Base-by-base conservation (phyloP, 176 grass and related monocot species). In the Hordeum vulgare region DNA sequence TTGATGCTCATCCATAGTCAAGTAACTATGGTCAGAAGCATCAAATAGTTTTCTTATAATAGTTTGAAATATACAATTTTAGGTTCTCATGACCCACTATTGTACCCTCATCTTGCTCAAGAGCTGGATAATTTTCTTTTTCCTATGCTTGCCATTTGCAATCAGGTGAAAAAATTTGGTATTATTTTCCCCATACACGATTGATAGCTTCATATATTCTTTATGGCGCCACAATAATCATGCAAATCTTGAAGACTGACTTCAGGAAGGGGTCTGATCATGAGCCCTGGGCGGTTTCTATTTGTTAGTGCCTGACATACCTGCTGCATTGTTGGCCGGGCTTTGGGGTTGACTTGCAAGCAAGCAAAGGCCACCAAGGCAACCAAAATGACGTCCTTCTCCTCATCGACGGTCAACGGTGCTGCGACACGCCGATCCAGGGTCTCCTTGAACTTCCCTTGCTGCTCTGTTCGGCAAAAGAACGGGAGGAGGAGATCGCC, bases 241-340 rank as follows among this genome's bases (percentile, higher is more conserved):
- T 85, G 87, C 5, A 80, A 31, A 40, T 85, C 28, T 39, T 85
- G 81, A 18, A 85, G 20, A 6, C 26, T 85, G 1, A 85, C 5
- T 23, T 39, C 28, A 18, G 53, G 3, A 69, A 85, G 23, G 39
- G 60, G 61, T 17, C 28, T 75, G 35, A 60, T 21, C 23, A 80
- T 29, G 11, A 13, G 7, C 4, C 29, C 3, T 76, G 61, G 37
- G 1, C 8, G 29, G 12, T 8, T 31, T 69, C 17, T 80, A 1
- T 17, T 51, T 70, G 49, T 31, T 0, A 85, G 39, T 24, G 39
- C 28, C 10, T 61, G 61, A 51, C 49, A 76, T 9, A 81, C 61
- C 17, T 89, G 69, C 61, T 76, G 37, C 82, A 89, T 80, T 69
- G 76, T 76, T 61, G 82, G 76, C n/a, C 87, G 11, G 5, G 27